These are phyloP conservation scores for Nemania bipapillata DNA, from an alignment of 2,329 filamentous ascomycete species.

Conservation along the genomic window DNA sequence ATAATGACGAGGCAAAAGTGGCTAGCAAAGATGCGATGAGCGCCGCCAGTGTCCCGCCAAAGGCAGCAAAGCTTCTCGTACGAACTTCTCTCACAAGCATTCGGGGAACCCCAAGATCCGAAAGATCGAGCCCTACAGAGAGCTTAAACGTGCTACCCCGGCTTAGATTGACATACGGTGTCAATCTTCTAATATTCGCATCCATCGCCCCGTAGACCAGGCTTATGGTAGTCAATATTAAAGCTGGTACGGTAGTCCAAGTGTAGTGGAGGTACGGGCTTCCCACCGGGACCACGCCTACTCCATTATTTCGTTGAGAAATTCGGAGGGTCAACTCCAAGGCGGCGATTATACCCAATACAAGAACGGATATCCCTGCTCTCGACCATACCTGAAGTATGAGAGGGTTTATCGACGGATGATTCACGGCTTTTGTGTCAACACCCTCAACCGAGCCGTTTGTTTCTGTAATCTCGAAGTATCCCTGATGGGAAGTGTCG, in stretches of 20 bases:
- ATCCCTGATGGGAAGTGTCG: neutral
- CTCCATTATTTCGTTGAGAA: constrained; percentile 4
- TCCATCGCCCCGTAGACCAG: neutral
- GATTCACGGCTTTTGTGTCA: neutral
- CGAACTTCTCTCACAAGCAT: neutral
- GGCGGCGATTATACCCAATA: neutral
- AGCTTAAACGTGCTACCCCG: neutral
- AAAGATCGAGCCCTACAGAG: neutral
- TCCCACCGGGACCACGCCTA: neutral
- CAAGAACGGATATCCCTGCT: neutral
- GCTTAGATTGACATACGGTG: neutral
- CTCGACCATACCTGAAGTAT: neutral
- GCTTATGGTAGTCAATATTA: neutral
- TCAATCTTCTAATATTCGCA: neutral
- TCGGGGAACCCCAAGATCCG: neutral
- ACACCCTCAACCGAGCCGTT: neutral
- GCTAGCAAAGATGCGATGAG: neutral
- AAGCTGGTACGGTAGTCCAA: neutral
- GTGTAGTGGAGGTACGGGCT: neutral
- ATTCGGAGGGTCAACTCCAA: constrained; percentile 1
- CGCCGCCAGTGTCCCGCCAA: neutral
- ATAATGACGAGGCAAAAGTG: neutral
- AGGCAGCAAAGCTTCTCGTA: neutral
- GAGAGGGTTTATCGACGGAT: neutral
- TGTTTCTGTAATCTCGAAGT: constrained; percentile 2